Evolutionary conservation across 2,329 filamentous ascomycete genomes (phyloP).

Genomic region (Clonostachys rhizophaga): DNA sequence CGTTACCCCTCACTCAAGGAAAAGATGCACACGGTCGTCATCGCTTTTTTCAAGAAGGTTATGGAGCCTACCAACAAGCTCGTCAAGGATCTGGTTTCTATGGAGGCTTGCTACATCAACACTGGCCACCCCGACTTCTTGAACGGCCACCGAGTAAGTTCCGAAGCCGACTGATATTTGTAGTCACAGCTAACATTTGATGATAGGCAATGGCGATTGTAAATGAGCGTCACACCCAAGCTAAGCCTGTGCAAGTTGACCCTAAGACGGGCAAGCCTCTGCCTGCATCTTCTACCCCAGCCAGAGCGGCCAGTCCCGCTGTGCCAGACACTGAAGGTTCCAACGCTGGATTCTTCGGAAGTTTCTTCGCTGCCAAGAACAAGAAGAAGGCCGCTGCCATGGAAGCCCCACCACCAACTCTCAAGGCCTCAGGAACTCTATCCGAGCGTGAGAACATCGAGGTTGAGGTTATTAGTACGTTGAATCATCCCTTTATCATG

Average conservation of each 20-base stretch:
- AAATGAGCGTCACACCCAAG: slow-evolving; percentile 79
- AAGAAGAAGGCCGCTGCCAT: slow-evolving; percentile 99
- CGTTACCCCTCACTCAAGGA: slow-evolving; percentile 94
- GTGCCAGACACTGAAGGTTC: slow-evolving; percentile 45
- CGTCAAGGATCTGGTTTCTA: slow-evolving; percentile 84
- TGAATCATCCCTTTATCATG: not conserved
- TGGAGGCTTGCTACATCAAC: slow-evolving; percentile 98
- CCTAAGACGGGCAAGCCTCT: slow-evolving; percentile 98
- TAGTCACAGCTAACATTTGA: slow-evolving; percentile 7
- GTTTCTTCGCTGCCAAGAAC: slow-evolving; percentile 98
- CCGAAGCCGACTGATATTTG: not conserved
- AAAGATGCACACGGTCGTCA: slow-evolving; percentile 91
- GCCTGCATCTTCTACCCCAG: slow-evolving; percentile 57
- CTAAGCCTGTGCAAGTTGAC: slow-evolving; percentile 90
- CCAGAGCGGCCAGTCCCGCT: slow-evolving; percentile 71
- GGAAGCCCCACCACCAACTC: slow-evolving; percentile 86
- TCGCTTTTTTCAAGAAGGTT: slow-evolving; percentile 93
- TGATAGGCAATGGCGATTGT: slow-evolving; percentile 89
- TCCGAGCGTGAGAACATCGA: slow-evolving; percentile 94
- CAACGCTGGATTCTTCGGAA: slow-evolving; percentile 89
- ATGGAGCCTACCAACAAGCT: slow-evolving; percentile 99
- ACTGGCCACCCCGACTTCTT: slow-evolving; percentile 97
- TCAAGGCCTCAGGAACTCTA: slow-evolving; percentile 91
- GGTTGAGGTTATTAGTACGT: slow-evolving; percentile 95
- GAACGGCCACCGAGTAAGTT: slow-evolving; percentile 78